Evolutionary conservation across 2,329 filamentous ascomycete species (phyloP).

Genomic region (Fusarium transvaalense): DNA sequence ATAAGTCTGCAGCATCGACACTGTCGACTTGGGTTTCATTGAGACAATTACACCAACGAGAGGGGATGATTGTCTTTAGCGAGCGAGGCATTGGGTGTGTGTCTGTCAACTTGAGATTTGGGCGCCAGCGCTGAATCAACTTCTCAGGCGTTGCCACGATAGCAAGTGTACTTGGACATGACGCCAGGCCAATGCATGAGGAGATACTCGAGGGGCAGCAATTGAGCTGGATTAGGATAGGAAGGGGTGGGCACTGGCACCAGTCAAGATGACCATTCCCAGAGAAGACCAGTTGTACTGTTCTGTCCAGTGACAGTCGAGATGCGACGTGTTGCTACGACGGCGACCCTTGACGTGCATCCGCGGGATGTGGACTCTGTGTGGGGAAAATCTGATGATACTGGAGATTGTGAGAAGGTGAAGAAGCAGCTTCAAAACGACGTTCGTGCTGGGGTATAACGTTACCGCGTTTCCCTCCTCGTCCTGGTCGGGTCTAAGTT

Average conservation of each 20-base stretch:
- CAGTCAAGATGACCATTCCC: slow-evolving; percentile 30
- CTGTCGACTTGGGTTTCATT: slow-evolving; percentile 35
- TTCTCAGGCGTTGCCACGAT: slow-evolving; percentile 57
- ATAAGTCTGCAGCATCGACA: slow-evolving; percentile 29
- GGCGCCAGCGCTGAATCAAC: slow-evolving; percentile 37
- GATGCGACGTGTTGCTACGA: slow-evolving; percentile 47
- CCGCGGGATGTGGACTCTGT: slow-evolving; percentile 42
- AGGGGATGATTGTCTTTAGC: slow-evolving; percentile 24
- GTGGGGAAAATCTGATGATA: slow-evolving; percentile 44
- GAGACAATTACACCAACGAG: slow-evolving; percentile 33
- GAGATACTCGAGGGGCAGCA: slow-evolving; percentile 33
- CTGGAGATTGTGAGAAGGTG: slow-evolving; percentile 35
- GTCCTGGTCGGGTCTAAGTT: slow-evolving; percentile 9
- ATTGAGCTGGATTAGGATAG: slow-evolving; percentile 46
- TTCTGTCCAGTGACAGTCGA: slow-evolving; percentile 40
- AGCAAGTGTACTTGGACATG: slow-evolving; percentile 51
- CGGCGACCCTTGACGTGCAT: slow-evolving; percentile 43
- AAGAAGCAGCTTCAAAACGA: slow-evolving; percentile 27
- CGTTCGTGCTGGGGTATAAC: slow-evolving; percentile 40
- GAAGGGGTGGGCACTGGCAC: slow-evolving; percentile 50
- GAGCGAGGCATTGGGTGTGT: slow-evolving; percentile 35
- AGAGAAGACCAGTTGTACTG: slow-evolving; percentile 19
- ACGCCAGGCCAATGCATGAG: slow-evolving; percentile 47
- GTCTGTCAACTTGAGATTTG: slow-evolving; percentile 37
- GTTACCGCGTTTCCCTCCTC: slow-evolving; percentile 22